phyloP scores from a whole-genome alignment of 2,329 filamentous ascomycete genomes.

The Pyricularia pennisetigena region DNA sequence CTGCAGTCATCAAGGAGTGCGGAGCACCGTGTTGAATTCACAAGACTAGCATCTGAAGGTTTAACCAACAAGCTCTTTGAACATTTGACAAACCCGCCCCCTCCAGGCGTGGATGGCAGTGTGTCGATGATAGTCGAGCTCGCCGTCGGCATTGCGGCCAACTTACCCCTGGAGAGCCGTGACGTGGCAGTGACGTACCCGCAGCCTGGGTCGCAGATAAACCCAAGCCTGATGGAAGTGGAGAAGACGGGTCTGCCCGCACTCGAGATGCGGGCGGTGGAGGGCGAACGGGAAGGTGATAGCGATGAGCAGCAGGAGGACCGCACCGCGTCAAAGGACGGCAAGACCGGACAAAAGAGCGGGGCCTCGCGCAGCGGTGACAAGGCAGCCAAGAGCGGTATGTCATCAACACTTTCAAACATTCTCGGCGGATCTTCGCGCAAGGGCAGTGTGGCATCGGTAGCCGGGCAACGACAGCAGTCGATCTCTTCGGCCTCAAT shows the following conservation, averaged over 20 bases:
- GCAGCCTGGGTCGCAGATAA: slow-evolving; percentile 61
- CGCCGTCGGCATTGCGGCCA: slow-evolving; percentile 73
- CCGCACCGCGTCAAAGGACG: slow-evolving; percentile 25
- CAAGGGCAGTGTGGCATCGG: slow-evolving; percentile 28
- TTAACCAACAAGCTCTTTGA: slow-evolving; percentile 62
- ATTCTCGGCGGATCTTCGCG: slow-evolving; percentile 8
- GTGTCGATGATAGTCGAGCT: slow-evolving; percentile 90
- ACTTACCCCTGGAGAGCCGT: slow-evolving; percentile 81
- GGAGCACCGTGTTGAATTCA: slow-evolving; percentile 59
- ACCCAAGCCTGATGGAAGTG: slow-evolving; percentile 72
- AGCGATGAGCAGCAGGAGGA: slow-evolving; percentile 21
- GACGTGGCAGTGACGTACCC: slow-evolving; percentile 86
- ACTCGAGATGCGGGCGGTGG: slow-evolving; percentile 33
- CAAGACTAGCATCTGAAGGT: slow-evolving; percentile 57
- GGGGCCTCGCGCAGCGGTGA: slow-evolving; percentile 10
- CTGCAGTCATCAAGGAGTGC: slow-evolving; percentile 56
- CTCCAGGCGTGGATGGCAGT: slow-evolving; percentile 74
- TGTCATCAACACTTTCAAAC: slow-evolving; percentile 1
- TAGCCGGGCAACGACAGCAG: not conserved
- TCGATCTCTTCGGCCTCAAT: not conserved
- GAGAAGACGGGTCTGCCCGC: slow-evolving; percentile 63
- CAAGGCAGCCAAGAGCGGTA: slow-evolving; percentile 23
- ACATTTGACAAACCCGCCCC: slow-evolving; percentile 66
- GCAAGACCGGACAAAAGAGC: slow-evolving; percentile 25
- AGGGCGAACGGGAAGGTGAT: slow-evolving; percentile 27